phyloP scores from a whole-genome alignment of 257 asterid species.

The Solanum dulcamara region DNA sequence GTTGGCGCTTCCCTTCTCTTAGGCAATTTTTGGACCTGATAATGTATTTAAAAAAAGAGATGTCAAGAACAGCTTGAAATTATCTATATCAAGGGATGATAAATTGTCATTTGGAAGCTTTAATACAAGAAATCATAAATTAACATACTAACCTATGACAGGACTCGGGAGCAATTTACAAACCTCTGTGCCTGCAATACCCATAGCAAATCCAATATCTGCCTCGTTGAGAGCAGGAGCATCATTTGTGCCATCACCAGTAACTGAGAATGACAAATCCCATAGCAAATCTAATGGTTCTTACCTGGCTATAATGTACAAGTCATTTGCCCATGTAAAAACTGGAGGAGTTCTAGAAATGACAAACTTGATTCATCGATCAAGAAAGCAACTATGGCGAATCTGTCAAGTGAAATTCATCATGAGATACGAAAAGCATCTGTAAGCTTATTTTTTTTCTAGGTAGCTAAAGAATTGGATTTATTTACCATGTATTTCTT shows the following conservation, averaged over 20 bases:
- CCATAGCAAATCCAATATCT: conserved; percentile 94
- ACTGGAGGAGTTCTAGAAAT: conserved; percentile 15
- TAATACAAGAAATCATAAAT: neutral
- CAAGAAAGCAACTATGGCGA: conserved; percentile 12
- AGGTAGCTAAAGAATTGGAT: neutral
- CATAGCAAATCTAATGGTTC: conserved; percentile 18
- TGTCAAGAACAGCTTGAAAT: neutral
- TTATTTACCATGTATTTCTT: neutral
- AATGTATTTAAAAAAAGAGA: neutral
- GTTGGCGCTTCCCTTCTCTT: neutral
- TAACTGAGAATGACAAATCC: too few relatives aligned
- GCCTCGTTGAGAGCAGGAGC: conserved; percentile 95
- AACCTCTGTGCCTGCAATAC: conserved; percentile 92
- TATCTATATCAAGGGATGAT: too few relatives aligned
- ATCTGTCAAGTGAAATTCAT: conserved; percentile 12
- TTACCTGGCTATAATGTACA: conserved; percentile 24
- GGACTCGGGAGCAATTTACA: neutral
- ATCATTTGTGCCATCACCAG: conserved; percentile 96
- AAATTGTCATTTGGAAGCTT: neutral
- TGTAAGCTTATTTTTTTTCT: conserved; percentile 11
- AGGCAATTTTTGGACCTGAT: conserved; percentile 66
- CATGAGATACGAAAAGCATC: conserved; percentile 4
- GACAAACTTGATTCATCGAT: conserved; percentile 22
- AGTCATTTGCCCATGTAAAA: neutral
- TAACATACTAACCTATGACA: neutral